These are phyloP conservation scores for Lasiodiplodia sp. DNA, from an alignment of 2,329 filamentous ascomycete genomes.

Conservation along the genomic window DNA sequence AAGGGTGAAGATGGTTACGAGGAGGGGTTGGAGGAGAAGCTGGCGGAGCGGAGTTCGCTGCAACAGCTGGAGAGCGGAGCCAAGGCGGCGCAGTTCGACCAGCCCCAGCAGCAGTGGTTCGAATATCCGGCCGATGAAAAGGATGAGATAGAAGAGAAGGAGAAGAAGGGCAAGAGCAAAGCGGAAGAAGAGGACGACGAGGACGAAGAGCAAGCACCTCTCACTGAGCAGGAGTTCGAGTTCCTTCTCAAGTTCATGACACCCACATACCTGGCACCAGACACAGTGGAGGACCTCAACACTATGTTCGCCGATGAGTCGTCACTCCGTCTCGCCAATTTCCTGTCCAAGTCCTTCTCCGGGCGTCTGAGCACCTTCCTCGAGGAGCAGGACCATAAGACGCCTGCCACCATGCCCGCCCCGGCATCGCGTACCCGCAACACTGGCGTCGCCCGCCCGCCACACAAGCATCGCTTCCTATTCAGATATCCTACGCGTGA, in stretches of 20 bases:
- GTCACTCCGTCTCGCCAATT: slow-evolving; percentile 79
- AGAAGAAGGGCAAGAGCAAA: slow-evolving; percentile 36
- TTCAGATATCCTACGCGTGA: slow-evolving; percentile 70
- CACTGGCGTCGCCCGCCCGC: slow-evolving; percentile 76
- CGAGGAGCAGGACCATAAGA: slow-evolving; percentile 64
- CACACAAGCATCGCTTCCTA: slow-evolving; percentile 93
- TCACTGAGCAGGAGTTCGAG: slow-evolving; percentile 82
- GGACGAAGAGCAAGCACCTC: slow-evolving; percentile 61
- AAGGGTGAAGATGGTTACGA: slow-evolving; percentile 91
- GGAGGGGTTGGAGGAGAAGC: slow-evolving; percentile 84
- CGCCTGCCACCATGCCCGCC: slow-evolving; percentile 38
- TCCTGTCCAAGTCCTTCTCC: slow-evolving; percentile 81
- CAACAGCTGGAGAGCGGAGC: slow-evolving; percentile 81
- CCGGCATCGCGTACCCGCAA: slow-evolving; percentile 42
- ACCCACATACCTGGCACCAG: slow-evolving; percentile 89
- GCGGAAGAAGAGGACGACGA: slow-evolving; percentile 42
- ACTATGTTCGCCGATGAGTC: slow-evolving; percentile 83
- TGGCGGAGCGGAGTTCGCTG: slow-evolving; percentile 87
- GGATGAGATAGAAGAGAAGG: slow-evolving; percentile 56
- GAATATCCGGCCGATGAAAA: slow-evolving; percentile 45
- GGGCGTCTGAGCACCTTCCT: slow-evolving; percentile 75
- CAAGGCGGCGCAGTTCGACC: slow-evolving; percentile 87
- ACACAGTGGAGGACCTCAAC: slow-evolving; percentile 82
- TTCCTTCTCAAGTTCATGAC: slow-evolving; percentile 91
- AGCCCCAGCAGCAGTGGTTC: slow-evolving; percentile 70